Conservation (phyloP, 139 green algal genomes). For the Chlorella vulgaris region DNA sequence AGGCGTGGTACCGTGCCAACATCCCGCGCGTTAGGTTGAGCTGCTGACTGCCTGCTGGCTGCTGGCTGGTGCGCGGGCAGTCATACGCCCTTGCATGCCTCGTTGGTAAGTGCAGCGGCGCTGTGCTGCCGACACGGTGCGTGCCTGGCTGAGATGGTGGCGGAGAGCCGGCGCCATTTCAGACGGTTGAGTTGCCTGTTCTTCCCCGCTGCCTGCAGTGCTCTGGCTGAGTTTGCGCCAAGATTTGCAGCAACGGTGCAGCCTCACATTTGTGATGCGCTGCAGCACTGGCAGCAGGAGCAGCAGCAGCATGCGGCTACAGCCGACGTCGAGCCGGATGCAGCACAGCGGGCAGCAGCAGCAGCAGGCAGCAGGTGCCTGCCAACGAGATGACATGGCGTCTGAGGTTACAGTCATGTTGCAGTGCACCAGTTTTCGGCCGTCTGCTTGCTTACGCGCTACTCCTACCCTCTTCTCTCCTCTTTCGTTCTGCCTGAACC, state of each 20-base stretch:
- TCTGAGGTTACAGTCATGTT: too few species aligned
- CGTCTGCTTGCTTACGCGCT: too few species aligned
- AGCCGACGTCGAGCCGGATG: too few species aligned
- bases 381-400: not conserved
- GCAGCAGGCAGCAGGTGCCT: not conserved
- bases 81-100: not conserved
- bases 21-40: too few species aligned
- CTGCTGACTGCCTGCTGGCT: too few species aligned
- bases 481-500: too few species aligned
- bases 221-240: constrained; percentile 43
- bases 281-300: constrained; percentile 29
- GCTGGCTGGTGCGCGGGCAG: not conserved
- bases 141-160: not conserved
- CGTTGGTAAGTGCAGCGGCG: not conserved
- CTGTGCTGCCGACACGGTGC: too few species aligned
- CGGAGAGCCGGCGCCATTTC: not conserved
- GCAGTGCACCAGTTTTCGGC: too few species aligned
- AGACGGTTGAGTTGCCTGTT: not conserved
- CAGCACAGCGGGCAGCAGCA: not conserved
- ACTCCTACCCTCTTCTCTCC: too few species aligned
- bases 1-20: too few species aligned
- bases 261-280: constrained; percentile 26
- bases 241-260: constrained; percentile 34
- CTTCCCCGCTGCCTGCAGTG: not conserved
- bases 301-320: not conserved